phyloP scores from a whole-genome alignment of 2,329 filamentous ascomycete species.

The Karstenula rhodostoma region DNA sequence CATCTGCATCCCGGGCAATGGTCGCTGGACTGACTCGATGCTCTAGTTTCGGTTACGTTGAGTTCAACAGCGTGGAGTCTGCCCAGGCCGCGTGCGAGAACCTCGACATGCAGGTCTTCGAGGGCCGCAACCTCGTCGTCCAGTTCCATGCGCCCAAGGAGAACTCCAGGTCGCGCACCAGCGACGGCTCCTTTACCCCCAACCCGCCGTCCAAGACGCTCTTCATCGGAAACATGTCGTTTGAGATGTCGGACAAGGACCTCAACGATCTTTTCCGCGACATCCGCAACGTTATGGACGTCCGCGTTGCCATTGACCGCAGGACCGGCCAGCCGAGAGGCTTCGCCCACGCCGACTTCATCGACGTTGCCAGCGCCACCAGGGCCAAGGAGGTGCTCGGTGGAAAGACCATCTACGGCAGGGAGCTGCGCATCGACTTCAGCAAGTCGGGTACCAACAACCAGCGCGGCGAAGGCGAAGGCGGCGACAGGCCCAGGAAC shows the following conservation, averaged over 20 bases:
- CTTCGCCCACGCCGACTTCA: constrained; percentile 85
- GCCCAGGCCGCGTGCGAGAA: constrained; percentile 65
- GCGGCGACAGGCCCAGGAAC: not conserved
- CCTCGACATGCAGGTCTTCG: constrained; percentile 67
- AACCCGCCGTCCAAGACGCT: constrained; percentile 69
- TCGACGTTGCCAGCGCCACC: constrained; percentile 70
- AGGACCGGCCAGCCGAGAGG: constrained; percentile 81
- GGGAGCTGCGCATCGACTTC: constrained; percentile 72
- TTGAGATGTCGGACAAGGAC: constrained; percentile 84
- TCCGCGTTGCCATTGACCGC: constrained; percentile 84
- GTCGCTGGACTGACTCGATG: constrained; percentile 19
- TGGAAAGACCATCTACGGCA: constrained; percentile 69
- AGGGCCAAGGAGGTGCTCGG: constrained; percentile 65
- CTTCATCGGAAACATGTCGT: constrained; percentile 87
- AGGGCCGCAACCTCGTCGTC: constrained; percentile 70
- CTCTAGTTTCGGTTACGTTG: constrained; percentile 71
- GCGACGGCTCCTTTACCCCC: constrained; percentile 10
- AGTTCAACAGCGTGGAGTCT: constrained; percentile 62
- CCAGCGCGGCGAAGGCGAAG: constrained; percentile 14
- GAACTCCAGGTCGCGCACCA: constrained; percentile 18
- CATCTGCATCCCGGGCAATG: not conserved
- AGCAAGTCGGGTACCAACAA: constrained; percentile 44
- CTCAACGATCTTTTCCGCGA: constrained; percentile 79
- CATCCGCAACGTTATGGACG: constrained; percentile 74
- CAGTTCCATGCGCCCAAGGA: constrained; percentile 60